Conservation (phyloP, 2,329 filamentous ascomycete species). For the Aspergillus latus region DNA sequence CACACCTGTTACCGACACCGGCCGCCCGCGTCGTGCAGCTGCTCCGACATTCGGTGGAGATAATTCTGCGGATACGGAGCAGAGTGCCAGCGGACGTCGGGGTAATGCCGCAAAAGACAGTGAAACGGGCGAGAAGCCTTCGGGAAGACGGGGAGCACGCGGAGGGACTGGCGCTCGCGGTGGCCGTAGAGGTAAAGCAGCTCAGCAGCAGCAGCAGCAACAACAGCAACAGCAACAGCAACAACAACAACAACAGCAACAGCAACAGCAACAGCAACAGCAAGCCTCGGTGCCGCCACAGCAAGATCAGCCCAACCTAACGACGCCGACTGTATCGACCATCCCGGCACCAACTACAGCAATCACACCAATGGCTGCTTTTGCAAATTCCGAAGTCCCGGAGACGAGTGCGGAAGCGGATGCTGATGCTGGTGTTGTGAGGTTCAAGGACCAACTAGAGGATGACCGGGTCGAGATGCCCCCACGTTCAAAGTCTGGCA, state of each 20-base stretch:
- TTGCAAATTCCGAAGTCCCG: slow-evolving; percentile 28
- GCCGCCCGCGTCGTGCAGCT: slow-evolving; percentile 50
- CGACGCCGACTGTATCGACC: slow-evolving; percentile 22
- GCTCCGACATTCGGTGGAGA: slow-evolving; percentile 52
- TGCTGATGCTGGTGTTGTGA: slow-evolving; percentile 20
- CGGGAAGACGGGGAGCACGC: slow-evolving; percentile 36
- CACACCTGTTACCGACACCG: slow-evolving; percentile 50
- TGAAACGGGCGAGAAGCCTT: slow-evolving; percentile 37
- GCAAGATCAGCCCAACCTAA: slow-evolving; percentile 20
- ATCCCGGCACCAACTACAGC: slow-evolving; percentile 19
- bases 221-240: slow-evolving; percentile 21
- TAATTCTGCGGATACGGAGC: slow-evolving; percentile 35
- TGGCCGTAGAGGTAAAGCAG: slow-evolving; percentile 36
- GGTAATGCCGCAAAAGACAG: slow-evolving; percentile 35
- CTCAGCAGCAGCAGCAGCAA: slow-evolving; percentile 30
- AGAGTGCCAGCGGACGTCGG: slow-evolving; percentile 32
- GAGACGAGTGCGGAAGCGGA: slow-evolving; percentile 23
- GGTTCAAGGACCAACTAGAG: slow-evolving; percentile 31
- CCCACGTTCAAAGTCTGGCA: slow-evolving; percentile 29
- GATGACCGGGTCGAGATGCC: slow-evolving; percentile 25
- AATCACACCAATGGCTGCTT: slow-evolving; percentile 19
- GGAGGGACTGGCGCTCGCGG: slow-evolving; percentile 34
- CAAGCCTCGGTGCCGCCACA: slow-evolving; percentile 14
- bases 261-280: slow-evolving; percentile 13
- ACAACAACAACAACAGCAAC: slow-evolving; percentile 13